Base-by-base conservation (phyloP, 129 eudicot genomes). In the Flaveria robusta region DNA sequence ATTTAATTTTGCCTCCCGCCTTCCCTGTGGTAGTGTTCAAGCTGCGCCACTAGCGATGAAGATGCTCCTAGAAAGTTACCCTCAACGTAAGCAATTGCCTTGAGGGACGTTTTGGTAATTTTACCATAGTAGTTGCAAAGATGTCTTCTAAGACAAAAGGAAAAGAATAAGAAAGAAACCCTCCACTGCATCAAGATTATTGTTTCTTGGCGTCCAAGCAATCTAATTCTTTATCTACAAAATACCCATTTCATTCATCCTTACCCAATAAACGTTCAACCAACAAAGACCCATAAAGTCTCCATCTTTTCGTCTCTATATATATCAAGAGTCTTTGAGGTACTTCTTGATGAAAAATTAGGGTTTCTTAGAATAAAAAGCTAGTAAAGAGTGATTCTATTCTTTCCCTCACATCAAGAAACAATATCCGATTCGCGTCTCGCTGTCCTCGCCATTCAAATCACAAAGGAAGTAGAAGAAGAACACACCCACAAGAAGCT, bases 181-280 rank as follows among this genome's bases (percentile, higher is more conserved):
- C 29, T 37, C 67, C 72, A 66, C 69, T 50, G 58, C 75, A 76
- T 79, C 51, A 71, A 27, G 62, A 77, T 71, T 55, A 76, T 73
- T 73, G 56, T 71, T 43, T 67, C 98, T 93, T 93, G 91, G 84
- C 96, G 89, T 90, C 97, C 96, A 93, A 93, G 98, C 97, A 90
- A 93, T 86, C 93, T 62, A 49, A 12, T 43, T 87, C 65, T 74
- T 66, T 71, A 13, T 77, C 74, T 77, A 70, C 51, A 76, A 82
- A 67, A 45, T 62, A 70, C 51, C 45, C 39, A 37, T 43, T 73
- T 55, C 81, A 47, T 46, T 73, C 79, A 9, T 56, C 76, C 74
- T 74, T 72, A 56, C 67, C 79, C 85, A 78, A 78, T 74, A 78
- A 76, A 85, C 76, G 64, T 79, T 82, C 87, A 79, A 80, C 51